phyloP scores from a whole-genome alignment of 768 basidiomycete species.

The Pisolithus albus region DNA sequence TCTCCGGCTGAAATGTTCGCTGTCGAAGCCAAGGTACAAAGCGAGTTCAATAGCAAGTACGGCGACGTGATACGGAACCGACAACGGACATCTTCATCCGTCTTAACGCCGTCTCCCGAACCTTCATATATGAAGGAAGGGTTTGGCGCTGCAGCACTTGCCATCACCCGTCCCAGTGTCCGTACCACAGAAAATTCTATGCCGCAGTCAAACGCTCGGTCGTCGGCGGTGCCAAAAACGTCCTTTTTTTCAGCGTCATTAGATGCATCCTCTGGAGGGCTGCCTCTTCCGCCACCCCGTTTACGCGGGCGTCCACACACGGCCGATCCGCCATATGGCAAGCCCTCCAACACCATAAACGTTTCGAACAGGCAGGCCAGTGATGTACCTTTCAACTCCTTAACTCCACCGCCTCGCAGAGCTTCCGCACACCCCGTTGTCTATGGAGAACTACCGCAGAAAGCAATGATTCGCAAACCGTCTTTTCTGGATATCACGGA shows the following conservation, averaged over 20 bases:
- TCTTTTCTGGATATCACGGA: constrained; percentile 63
- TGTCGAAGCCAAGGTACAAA: constrained; percentile 45
- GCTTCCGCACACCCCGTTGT: neutral
- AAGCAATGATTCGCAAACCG: constrained; percentile 57
- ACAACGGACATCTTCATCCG: constrained; percentile 33
- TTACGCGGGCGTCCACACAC: constrained; percentile 16
- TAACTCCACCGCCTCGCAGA: constrained; percentile 27
- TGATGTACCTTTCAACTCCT: constrained; percentile 26
- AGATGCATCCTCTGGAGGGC: constrained; percentile 22
- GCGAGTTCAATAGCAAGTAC: constrained; percentile 22
- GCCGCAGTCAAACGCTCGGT: constrained; percentile 20
- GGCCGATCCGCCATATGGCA: constrained; percentile 3
- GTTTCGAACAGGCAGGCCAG: constrained; percentile 15
- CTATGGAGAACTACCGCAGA: constrained; percentile 36
- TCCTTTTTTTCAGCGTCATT: constrained; percentile 7
- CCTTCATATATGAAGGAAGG: constrained; percentile 24
- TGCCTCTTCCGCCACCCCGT: constrained; percentile 52
- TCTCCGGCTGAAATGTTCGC: constrained; percentile 58
- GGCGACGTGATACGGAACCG: constrained; percentile 19
- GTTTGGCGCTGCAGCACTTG: constrained; percentile 23
- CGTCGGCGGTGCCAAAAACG: constrained; percentile 31
- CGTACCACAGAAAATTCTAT: constrained; percentile 17
- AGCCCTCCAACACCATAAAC: neutral
- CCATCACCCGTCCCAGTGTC: constrained; percentile 13
- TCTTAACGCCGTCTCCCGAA: constrained; percentile 31